Base-by-base conservation (phyloP, 2,329 filamentous ascomycete genomes). In the Cercospora zeae-maydis region DNA sequence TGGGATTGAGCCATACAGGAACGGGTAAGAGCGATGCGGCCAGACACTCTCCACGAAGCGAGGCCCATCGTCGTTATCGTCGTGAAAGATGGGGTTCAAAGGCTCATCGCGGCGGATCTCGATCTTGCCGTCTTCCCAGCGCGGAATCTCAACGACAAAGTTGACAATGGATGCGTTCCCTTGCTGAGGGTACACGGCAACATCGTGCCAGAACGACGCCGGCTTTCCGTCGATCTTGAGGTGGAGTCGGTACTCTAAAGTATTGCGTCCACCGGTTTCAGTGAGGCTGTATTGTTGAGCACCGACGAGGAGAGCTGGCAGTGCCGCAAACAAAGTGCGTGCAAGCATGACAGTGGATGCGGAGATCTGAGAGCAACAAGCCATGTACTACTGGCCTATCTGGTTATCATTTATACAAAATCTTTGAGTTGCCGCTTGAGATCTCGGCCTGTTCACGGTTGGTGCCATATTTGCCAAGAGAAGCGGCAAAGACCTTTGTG, bases 241-340 rank as follows among this genome's bases (percentile, higher is more conserved):
- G 9, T 57, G 54, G 1, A 47, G 21, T 1, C 36, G 54, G 24
- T 19, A 57, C 19, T 57, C 54, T 30, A 57, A 6, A 11, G 34
- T 57, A 14, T 57, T 57, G 4, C 54, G 54, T n/a, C 54, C 54
- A 13, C 56, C 56, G 9, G 39, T 58, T 49, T 58, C 37, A 7
- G 39, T 49, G 14, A 47, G 39, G 37, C 56, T 58, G 56, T 49
- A 58, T 21, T 58, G 56, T 16, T 58, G 56, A 51, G 56, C 37
- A 24, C 27, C 3, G 27, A 16, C 39, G 39, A 58, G 16, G 6
- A 58, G 39, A n/a, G 56, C 56, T 10, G 27, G 10, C 21, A 58
- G 10, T 27, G 56, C 33, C 13, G 56, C 31, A 24, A 49, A 42
- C 14, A 31, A 16, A 34, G 2, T 31, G 16, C n/a, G 16, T 19